Evolutionary conservation across 129 eudicot species (phyloP).

Genomic region (Flaveria bidentis): DNA sequence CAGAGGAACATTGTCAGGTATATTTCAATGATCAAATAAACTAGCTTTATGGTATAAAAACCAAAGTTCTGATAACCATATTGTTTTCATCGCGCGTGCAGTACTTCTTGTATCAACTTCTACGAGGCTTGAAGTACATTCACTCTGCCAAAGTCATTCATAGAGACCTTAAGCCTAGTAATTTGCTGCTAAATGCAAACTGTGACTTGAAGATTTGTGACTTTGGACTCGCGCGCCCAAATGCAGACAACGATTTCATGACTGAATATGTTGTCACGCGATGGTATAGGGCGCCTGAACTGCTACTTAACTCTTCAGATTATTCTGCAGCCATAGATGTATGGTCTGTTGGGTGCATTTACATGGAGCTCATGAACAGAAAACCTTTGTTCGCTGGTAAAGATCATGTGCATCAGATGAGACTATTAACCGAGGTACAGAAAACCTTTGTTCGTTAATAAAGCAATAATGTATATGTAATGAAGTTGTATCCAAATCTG

Average conservation of each 20-base stretch:
- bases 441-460: neutral
- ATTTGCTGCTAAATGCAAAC: conserved; percentile 73
- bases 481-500: neutral
- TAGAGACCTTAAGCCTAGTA: conserved; percentile 88
- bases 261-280: conserved; percentile 92
- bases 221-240: conserved; percentile 88
- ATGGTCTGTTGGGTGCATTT: conserved; percentile 94
- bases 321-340: conserved; percentile 81
- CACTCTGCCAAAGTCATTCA: conserved; percentile 90
- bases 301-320: conserved; percentile 74
- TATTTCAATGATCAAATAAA: neutral
- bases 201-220: conserved; percentile 92
- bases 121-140: conserved; percentile 80
- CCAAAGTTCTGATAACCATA: conserved; percentile 12
- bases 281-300: conserved; percentile 94
- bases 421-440: conserved; percentile 70
- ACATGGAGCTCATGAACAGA: conserved; percentile 86
- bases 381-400: conserved; percentile 83
- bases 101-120: conserved; percentile 88
- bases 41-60: conserved; percentile 3
- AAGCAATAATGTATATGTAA: neutral
- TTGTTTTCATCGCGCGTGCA: conserved; percentile 34
- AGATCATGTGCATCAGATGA: conserved; percentile 92
- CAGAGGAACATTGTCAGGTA: conserved; percentile 94
- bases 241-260: conserved; percentile 75